Conservation (phyloP, 768 basidiomycete species). For the Boletus eberwhitei region DNA sequence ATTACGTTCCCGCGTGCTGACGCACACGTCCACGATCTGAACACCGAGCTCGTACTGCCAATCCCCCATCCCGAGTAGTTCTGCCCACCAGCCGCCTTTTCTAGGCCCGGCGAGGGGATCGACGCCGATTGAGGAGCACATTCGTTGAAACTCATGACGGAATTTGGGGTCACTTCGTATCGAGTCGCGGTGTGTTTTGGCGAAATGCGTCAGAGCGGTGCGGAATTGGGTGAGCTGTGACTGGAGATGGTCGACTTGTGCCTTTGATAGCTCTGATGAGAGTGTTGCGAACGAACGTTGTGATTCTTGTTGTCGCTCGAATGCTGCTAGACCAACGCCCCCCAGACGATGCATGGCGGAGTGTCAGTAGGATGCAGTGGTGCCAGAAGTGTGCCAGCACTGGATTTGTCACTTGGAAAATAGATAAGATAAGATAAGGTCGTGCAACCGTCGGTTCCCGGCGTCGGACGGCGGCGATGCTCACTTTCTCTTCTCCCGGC, state of each 20-base stretch:
- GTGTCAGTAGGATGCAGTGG: background rate
- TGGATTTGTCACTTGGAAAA: background rate
- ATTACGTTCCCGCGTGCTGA: slow-evolving; percentile 83
- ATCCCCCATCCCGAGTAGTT: slow-evolving; percentile 82
- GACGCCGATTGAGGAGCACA: slow-evolving; percentile 93
- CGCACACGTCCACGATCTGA: slow-evolving; percentile 90
- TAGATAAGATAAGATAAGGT: slow-evolving; percentile 17
- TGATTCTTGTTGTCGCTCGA: slow-evolving; percentile 83
- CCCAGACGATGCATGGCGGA: slow-evolving; percentile 63
- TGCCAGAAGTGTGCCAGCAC: no score
- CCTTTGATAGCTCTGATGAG: slow-evolving; percentile 70
- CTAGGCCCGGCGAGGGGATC: slow-evolving; percentile 88
- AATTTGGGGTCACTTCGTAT: slow-evolving; percentile 85
- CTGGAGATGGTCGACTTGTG: slow-evolving; percentile 76
- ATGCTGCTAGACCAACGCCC: slow-evolving; percentile 85
- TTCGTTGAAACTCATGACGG: slow-evolving; percentile 88
- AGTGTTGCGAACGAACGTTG: slow-evolving; percentile 78
- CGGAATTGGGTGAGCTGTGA: slow-evolving; percentile 84
- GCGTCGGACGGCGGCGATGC: no score
- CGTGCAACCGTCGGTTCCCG: background rate
- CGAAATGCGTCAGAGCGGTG: slow-evolving; percentile 73
- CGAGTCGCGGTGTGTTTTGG: slow-evolving; percentile 75
- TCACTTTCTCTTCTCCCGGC: background rate
- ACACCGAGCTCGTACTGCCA: slow-evolving; percentile 97
- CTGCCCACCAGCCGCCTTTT: slow-evolving; percentile 89